phyloP scores from a whole-genome alignment of 129 eudicot genomes.

The Artemisia argyi region DNA sequence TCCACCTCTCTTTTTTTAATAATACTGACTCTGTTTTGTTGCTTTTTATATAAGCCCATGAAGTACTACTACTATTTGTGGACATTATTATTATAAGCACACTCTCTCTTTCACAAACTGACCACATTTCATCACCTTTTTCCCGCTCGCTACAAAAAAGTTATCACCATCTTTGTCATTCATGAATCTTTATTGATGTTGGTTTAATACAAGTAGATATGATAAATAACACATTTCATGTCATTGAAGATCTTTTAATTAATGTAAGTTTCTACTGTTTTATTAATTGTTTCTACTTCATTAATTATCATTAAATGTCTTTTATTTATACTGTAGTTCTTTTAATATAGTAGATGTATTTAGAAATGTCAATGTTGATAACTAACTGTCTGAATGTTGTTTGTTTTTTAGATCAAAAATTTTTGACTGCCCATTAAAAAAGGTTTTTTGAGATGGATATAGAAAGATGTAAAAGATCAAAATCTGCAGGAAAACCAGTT shows the following conservation, averaged over 20 bases:
- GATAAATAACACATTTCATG: too few relatives aligned
- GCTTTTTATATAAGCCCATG: too few relatives aligned
- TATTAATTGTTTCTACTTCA: neutral
- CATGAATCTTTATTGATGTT: too few relatives aligned
- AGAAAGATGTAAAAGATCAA: conserved; percentile 39
- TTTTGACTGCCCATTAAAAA: neutral
- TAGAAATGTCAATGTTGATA: neutral
- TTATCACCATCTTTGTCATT: too few relatives aligned
- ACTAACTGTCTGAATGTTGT: neutral
- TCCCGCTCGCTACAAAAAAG: conserved; percentile 29
- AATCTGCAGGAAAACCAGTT: conserved; percentile 34
- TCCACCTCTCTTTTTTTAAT: neutral
- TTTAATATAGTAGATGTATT: neutral
- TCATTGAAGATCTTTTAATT: too few relatives aligned
- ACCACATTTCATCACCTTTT: conserved; percentile 28
- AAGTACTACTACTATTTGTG: neutral
- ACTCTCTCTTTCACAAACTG: neutral
- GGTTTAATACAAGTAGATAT: too few relatives aligned
- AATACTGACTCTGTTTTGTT: conserved; percentile 17
- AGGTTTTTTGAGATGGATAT: conserved; percentile 41
- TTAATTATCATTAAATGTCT: neutral
- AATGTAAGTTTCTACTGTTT: too few relatives aligned
- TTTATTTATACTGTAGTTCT: neutral
- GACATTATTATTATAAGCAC: conserved; percentile 27
- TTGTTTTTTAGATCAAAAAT: conserved; percentile 21